phyloP scores from a whole-genome alignment of 345 rosid genomes.

The Geranium rotundifolium region DNA sequence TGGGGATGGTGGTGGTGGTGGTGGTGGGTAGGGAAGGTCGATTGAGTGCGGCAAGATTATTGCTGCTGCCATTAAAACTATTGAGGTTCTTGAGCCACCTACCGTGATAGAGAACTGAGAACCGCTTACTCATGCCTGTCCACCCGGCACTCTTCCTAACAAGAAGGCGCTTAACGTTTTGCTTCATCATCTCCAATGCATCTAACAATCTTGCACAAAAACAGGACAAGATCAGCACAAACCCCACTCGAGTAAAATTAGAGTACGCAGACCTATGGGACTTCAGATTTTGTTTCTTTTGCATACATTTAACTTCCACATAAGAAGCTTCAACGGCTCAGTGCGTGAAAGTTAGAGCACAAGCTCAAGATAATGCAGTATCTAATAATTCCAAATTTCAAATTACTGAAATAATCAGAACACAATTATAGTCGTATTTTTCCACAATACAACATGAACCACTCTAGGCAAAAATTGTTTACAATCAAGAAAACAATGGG shows the following conservation, averaged over 20 bases:
- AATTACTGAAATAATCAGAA: too few relatives aligned
- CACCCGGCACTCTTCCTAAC: constrained; percentile 63
- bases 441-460: too few relatives aligned
- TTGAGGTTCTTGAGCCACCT: constrained; percentile 88
- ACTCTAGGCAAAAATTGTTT: too few relatives aligned
- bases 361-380: too few relatives aligned
- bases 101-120: constrained; percentile 70
- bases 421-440: too few relatives aligned
- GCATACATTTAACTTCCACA: neutral
- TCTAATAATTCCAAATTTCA: too few relatives aligned
- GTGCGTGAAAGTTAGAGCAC: neutral
- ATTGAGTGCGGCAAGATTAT: constrained; percentile 28
- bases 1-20: constrained; percentile 40
- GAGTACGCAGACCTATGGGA: neutral
- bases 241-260: neutral
- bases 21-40: constrained; percentile 39
- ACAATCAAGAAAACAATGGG: too few relatives aligned
- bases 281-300: neutral
- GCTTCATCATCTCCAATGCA: constrained; percentile 98
- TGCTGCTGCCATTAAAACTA: constrained; percentile 40
- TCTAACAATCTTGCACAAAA: constrained; percentile 61
- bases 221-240: constrained; percentile 8
- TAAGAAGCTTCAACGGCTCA: neutral
- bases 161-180: constrained; percentile 81
- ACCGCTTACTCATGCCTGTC: constrained; percentile 97